phyloP scores from a whole-genome alignment of 345 rosid species.

The Citrus australasica region DNA sequence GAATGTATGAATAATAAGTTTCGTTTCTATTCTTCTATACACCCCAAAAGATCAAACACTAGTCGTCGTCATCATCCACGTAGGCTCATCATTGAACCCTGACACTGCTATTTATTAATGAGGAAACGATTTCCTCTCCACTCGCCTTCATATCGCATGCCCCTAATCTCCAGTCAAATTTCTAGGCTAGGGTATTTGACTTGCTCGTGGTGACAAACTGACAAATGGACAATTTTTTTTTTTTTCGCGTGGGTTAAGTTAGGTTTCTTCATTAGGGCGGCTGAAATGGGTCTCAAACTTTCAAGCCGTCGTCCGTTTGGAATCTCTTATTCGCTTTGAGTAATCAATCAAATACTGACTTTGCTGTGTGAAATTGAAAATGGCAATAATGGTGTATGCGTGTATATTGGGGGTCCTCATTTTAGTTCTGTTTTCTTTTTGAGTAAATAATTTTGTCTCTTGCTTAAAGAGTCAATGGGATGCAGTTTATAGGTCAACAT shows the following conservation, averaged over 20 bases:
- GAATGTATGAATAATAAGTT: not conserved
- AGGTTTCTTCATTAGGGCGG: not conserved
- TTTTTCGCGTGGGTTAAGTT: not conserved
- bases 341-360: not conserved
- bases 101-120: constrained; percentile 9
- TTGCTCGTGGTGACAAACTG: not conserved
- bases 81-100: constrained; percentile 42
- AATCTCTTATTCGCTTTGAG: not conserved
- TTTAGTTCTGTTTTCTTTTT: not conserved
- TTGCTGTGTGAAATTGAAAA: not conserved
- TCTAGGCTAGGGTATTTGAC: not conserved
- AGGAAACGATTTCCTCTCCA: not conserved
- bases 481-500: not conserved
- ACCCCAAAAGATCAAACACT: not conserved
- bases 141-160: not conserved
- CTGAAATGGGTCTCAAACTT: not conserved
- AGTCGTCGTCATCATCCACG: not conserved
- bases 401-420: not conserved
- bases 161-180: not conserved
- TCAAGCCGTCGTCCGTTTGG: not conserved
- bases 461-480: not conserved
- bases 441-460: not conserved
- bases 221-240: too few relatives aligned
- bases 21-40: not conserved
- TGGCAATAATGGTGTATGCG: not conserved